Evolutionary conservation across 2,329 filamentous ascomycete species (phyloP), one percentile per base, ranked within the genome.

Genomic region (Emergomyces africanus): DNA sequence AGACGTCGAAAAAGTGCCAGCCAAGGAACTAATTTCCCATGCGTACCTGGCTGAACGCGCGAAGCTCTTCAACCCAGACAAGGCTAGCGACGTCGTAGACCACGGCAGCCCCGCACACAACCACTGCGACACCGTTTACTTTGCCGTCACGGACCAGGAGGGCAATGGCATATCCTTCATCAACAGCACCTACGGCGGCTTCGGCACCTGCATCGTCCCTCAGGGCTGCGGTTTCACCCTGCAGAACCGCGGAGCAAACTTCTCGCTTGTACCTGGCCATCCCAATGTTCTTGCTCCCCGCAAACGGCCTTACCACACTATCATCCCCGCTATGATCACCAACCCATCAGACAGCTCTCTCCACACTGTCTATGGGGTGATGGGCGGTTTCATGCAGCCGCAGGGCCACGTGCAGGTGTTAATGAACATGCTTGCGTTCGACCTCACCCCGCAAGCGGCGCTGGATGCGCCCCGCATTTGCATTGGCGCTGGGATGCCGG

Each of bases 331-430:
- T 0, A 81, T 97, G 72, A 84, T 92, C 20, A 97, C 94, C 0
- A 90, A 94, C 65, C 71, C 83, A 20, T 75, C 77, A 4, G 90
- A 95, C 66, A 83, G 83, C 30, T 85, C 82, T 54, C 75, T 97
- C 59, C 89, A 96, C 71, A 87, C 84, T 3, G 88, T 95, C 0
- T 96, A 92, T 67, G 94, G 94, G 57, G 92, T 97, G 61, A 97
- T 97, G 94, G 94, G 94, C 57, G 92, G 90, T 2, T 97, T 95
- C 74, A 97, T 97, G 88, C 94, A 99, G 75, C 94, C 94, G 0
- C 94, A 97, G 73, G 94, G 92, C 25, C 94, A 97, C 61, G 86
- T 97, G 0, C 94, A 97, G 73, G 90, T 96, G 0, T 75, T 99
- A 10, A 78, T 97, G 1, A 95, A 95, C 64, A 91, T 95, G 81